phyloP scores from a whole-genome alignment of 1,284 basidiomycete genomes.

The Chiua sp. region DNA sequence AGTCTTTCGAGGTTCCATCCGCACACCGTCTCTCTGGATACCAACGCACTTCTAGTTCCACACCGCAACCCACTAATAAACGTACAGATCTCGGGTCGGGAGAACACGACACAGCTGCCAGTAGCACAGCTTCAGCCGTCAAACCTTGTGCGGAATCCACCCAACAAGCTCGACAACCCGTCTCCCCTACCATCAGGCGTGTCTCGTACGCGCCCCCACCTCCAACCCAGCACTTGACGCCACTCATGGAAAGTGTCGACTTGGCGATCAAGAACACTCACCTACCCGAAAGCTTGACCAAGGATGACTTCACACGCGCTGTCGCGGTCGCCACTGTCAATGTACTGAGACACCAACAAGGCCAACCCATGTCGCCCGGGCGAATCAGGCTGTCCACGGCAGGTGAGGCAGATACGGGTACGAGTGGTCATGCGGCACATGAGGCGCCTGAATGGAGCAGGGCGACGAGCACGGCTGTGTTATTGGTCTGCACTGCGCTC shows the following conservation, averaged over 20 bases:
- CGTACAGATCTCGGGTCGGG: conserved; percentile 45
- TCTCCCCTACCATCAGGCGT: conserved; percentile 46
- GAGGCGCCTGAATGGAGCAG: conserved; percentile 97
- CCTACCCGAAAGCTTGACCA: conserved; percentile 70
- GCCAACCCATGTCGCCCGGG: conserved; percentile 53
- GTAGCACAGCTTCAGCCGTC: conserved; percentile 47
- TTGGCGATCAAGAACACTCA: conserved; percentile 71
- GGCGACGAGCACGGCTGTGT: conserved; percentile 82
- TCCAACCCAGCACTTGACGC: conserved; percentile 55
- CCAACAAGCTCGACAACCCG: conserved; percentile 25
- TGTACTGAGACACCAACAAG: conserved; percentile 79
- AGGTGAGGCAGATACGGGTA: conserved; percentile 47
- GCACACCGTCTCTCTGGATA: conserved; percentile 74
- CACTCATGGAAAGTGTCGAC: conserved; percentile 80
- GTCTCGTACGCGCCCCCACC: conserved; percentile 63
- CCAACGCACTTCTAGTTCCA: conserved; percentile 41
- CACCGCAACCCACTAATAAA: conserved; percentile 46
- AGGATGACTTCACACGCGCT: conserved; percentile 90
- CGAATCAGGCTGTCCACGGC: conserved; percentile 41
- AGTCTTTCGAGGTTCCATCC: conserved; percentile 64
- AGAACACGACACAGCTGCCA: conserved; percentile 41
- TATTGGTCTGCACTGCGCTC: conserved; percentile 88
- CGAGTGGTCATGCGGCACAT: conserved; percentile 79
- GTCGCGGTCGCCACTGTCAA: conserved; percentile 91
- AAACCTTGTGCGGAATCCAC: conserved; percentile 14